A percentile compares a stretch with the other conserved stretches of the same genome.
Conservation (phyloP, 345 rosid species). For the Moricandia arvensis region DNA sequence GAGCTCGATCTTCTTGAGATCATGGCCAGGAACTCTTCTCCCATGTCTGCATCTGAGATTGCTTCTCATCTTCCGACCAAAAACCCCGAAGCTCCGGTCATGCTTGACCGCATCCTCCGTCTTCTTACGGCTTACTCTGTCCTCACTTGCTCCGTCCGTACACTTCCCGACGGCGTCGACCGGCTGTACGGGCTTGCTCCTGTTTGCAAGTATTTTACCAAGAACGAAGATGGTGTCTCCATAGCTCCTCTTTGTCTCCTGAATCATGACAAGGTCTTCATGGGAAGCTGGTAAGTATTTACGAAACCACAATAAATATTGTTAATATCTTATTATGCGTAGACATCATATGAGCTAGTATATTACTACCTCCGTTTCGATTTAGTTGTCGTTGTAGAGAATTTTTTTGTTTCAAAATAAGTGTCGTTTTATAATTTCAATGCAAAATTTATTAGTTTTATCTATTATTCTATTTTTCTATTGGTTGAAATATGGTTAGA, state of each 20-base stretch:
- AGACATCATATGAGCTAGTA: neutral
- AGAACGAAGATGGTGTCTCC: constrained; percentile 78
- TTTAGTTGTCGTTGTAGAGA: too few relatives aligned
- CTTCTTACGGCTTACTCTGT: constrained; percentile 65
- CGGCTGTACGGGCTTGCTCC: constrained; percentile 68
- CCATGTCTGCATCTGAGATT: constrained; percentile 58
- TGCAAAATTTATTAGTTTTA: too few relatives aligned
- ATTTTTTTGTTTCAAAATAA: too few relatives aligned
- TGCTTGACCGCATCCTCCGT: constrained; percentile 71
- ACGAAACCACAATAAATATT: neutral
- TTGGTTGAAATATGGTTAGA: too few relatives aligned
- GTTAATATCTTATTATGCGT: neutral
- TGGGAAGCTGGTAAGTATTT: constrained; percentile 80
- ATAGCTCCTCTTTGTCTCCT: constrained; percentile 61
- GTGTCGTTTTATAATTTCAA: too few relatives aligned
- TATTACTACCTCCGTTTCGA: too few relatives aligned
- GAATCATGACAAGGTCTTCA: constrained; percentile 83
- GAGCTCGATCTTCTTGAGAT: constrained; percentile 87
- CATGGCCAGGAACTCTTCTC: constrained; percentile 57
- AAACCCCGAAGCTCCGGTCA: constrained; percentile 68
- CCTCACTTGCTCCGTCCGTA: constrained; percentile 48
- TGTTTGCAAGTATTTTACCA: constrained; percentile 71
- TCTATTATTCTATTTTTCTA: too few relatives aligned
- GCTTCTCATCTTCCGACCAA: constrained; percentile 68
- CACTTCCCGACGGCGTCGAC: constrained; percentile 47